A percentile compares a stretch with the other conserved stretches of the same genome.
phyloP scores from a whole-genome alignment of 2,329 filamentous ascomycete species.

The Raffaelea ambrosiae region DNA sequence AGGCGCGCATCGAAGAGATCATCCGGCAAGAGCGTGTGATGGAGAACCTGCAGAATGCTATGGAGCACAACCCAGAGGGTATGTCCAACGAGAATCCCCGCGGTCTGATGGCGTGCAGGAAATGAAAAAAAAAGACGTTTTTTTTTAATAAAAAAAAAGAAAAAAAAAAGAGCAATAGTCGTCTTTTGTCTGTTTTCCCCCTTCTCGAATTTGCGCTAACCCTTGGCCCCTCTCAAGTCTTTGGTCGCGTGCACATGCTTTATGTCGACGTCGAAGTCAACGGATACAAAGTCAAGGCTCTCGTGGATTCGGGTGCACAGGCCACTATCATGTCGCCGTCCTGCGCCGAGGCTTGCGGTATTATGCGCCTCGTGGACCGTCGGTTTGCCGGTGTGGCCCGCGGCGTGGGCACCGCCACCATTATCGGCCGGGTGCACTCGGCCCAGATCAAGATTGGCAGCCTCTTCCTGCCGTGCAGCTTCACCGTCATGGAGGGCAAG shows the following conservation, averaged over 20 bases:
- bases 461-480: slow-evolving; percentile 83
- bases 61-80: slow-evolving; percentile 98
- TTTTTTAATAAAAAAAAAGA: too few relatives aligned
- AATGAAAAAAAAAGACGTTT: too few relatives aligned
- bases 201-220: neutral
- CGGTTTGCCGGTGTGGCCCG: slow-evolving; percentile 87
- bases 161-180: too few relatives aligned
- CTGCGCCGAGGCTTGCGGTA: slow-evolving; percentile 85
- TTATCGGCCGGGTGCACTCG: slow-evolving; percentile 89
- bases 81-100: too few relatives aligned
- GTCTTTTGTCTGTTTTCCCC: neutral
- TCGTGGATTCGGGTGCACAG: slow-evolving; percentile 95
- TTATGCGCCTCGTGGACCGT: slow-evolving; percentile 91
- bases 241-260: slow-evolving; percentile 89
- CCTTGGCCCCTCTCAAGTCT: slow-evolving; percentile 53
- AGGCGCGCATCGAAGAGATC: slow-evolving; percentile 90
- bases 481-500: slow-evolving; percentile 99
- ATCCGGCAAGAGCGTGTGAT: slow-evolving; percentile 91
- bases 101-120: too few relatives aligned
- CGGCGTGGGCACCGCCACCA: slow-evolving; percentile 88
- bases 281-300: slow-evolving; percentile 81
- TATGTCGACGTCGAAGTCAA: slow-evolving; percentile 97
- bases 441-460: slow-evolving; percentile 90
- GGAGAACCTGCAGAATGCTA: slow-evolving; percentile 91
- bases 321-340: slow-evolving; percentile 97